phyloP scores from a whole-genome alignment of 345 rosid genomes.

The Euphorbia pulcherrima region DNA sequence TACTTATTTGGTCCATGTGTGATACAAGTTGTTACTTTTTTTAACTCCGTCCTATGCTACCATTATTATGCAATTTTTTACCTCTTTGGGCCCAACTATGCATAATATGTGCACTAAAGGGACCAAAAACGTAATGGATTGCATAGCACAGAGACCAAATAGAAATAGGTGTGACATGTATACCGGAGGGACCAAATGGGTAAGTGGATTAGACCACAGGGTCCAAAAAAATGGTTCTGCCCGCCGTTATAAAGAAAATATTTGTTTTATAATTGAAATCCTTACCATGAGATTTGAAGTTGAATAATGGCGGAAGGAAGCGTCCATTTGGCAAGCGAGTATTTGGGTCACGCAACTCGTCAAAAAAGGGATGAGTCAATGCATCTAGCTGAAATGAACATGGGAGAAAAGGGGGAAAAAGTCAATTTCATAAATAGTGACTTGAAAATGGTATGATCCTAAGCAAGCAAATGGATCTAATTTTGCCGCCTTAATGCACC shows the following conservation, averaged over 20 bases:
- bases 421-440: background rate
- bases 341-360: slow-evolving; percentile 79
- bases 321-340: slow-evolving; percentile 82
- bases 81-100: too few species aligned
- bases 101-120: too few species aligned
- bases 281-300: slow-evolving; percentile 80
- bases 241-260: background rate
- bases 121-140: too few species aligned
- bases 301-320: slow-evolving; percentile 80
- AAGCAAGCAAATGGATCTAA: background rate
- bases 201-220: too few species aligned
- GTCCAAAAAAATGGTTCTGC: too few species aligned
- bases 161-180: too few species aligned
- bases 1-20: too few species aligned
- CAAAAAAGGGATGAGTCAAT: slow-evolving; percentile 88
- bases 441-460: background rate
- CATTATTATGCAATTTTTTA: too few species aligned
- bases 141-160: too few species aligned
- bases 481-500: background rate
- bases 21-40: too few species aligned
- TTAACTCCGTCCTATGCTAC: too few species aligned
- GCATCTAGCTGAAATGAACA: slow-evolving; percentile 61
- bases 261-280: background rate
- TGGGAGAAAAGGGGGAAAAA: background rate
- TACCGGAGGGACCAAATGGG: too few species aligned